Evolutionary conservation across 495 filamentous ascomycete species (phyloP).

Genomic region (Usnea hakonensis): DNA sequence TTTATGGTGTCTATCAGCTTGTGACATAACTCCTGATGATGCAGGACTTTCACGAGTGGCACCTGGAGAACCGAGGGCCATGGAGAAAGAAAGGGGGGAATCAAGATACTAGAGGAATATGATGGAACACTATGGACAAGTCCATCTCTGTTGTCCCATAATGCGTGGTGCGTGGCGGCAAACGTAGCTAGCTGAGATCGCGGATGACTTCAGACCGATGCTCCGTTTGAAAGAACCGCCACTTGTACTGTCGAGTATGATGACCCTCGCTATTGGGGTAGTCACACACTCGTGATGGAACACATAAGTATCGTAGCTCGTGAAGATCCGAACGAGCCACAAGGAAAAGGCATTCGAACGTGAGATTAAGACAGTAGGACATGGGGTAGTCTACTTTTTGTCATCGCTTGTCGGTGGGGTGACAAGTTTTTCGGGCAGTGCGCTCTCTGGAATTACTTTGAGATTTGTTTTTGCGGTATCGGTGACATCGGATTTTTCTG

Average conservation of each 20-base stretch:
- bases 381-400: not conserved
- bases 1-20: conserved; percentile 9
- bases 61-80: conserved; percentile 1
- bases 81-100: conserved; percentile 3
- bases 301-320: conserved; percentile 10
- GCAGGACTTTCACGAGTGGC: not conserved
- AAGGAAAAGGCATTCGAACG: not conserved
- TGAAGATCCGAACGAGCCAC: conserved; percentile 3
- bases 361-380: not conserved
- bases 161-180: not conserved
- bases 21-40: not conserved
- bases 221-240: not conserved
- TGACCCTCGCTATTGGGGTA: conserved; percentile 5
- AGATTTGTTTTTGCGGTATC: conserved; percentile 17
- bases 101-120: not conserved
- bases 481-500: conserved; percentile 29
- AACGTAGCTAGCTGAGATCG: not conserved
- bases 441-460: conserved; percentile 24
- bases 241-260: conserved; percentile 1
- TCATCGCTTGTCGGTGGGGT: conserved; percentile 13
- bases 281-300: not conserved
- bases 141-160: conserved; percentile 3
- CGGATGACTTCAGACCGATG: not conserved
- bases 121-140: conserved; percentile 4
- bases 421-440: conserved; percentile 27